Evolutionary conservation across 768 basidiomycete species (phyloP), one percentile per base, ranked within the genome.

Genomic region (Calvatia gigantea): DNA sequence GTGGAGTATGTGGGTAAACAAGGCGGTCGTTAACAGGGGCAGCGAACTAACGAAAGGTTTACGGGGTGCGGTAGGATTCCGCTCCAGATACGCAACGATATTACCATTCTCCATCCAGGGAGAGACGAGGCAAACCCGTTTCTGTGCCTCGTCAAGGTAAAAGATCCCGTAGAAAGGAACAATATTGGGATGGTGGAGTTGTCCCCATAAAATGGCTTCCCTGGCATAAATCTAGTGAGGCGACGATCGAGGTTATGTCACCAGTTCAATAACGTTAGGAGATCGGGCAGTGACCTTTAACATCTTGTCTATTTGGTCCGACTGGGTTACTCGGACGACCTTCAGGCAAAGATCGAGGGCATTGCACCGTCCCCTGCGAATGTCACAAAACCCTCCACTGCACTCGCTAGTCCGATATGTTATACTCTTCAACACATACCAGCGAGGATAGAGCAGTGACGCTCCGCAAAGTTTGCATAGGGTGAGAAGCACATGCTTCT

Each of bases 381-480:
- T 8, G 19, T 39, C 38, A 39, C 38, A n/a, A 17, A 39, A 39
- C 17, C n/a, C 12, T 39, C 38, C 38, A 8, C 38, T 17, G 15
- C 19, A 15, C 15, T 39, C 38, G 1, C 2, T 15, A n/a, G 38
- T 7, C 11, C 19, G n/a, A 6, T 14, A 77, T 96, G 7, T n/a
- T n/a, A 39, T 39, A 12, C n/a, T n/a, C 38, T 39, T 39, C n/a
- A 14, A 17, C 7, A 39, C 15, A 7, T 39, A 17, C 7, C 38
- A 39, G 5, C 19, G 38, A 39, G 38, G 38, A 39, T 39, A 39
- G 38, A 39, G 38, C 12, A n/a, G 15, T 39, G 38, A 7, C 15
- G 38, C 11, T 17, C 15, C 19, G 38, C 38, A 39, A 17, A 39
- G 38, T n/a, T n/a, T 15, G 38, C 19, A 39, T 7, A 39, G 38